Percentiles rank a stretch among this genome's conserved stretches.
These are phyloP conservation scores for Suillus variegatus DNA, from an alignment of 768 basidiomycete genomes.

Conservation along the genomic window DNA sequence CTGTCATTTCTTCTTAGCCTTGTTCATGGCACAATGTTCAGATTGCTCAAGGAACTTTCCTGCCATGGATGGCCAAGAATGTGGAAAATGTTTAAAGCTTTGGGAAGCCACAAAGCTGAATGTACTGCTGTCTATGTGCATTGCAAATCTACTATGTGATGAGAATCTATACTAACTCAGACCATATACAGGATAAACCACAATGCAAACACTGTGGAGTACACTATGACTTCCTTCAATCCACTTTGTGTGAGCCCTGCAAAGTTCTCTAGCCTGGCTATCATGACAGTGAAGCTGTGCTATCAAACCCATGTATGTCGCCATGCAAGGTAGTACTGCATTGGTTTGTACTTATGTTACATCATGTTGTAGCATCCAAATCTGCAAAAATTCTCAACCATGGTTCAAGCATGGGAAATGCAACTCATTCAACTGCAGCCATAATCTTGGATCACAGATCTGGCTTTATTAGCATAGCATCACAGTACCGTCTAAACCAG, in stretches of 20 bases:
- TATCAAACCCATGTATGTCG: background rate
- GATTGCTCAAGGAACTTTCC: background rate
- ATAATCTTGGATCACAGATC: background rate
- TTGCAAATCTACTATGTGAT: background rate
- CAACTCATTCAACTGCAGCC: background rate
- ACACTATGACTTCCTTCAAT: background rate
- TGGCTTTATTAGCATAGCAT: background rate
- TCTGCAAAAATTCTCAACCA: background rate
- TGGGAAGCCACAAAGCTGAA: background rate
- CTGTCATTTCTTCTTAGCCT: background rate
- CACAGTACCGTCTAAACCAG: background rate
- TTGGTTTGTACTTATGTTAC: background rate
- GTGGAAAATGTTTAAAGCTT: background rate
- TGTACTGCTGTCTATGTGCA: background rate
- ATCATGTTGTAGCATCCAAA: background rate
- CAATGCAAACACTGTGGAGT: background rate
- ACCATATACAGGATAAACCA: background rate
- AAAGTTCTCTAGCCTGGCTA: background rate
- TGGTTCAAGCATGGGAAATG: background rate
- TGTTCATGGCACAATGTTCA: background rate
- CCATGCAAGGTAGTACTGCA: background rate
- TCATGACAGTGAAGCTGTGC: background rate
- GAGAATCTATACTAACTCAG: background rate
- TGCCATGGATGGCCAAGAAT: background rate
- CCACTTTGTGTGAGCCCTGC: background rate